Conservation (phyloP, 805 yeast genomes). For the Candida nitratophila region DNA sequence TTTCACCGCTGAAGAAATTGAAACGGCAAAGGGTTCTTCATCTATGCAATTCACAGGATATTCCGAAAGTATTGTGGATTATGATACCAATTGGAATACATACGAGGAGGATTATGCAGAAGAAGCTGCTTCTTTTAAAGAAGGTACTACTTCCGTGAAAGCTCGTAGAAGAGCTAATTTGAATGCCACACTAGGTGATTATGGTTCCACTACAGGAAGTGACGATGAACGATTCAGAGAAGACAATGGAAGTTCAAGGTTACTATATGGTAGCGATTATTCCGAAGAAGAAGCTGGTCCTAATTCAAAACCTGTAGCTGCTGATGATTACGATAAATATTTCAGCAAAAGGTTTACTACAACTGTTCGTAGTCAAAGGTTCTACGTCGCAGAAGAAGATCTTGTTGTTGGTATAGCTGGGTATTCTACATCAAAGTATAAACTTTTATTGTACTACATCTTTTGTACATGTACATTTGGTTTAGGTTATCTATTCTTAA, state of each 20-base stretch:
- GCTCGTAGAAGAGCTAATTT: not conserved
- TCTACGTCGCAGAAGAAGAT: constrained; percentile 93
- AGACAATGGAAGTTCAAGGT: not conserved
- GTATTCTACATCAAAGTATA: constrained; percentile 47
- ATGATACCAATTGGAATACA: constrained; percentile 69
- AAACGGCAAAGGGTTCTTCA: constrained; percentile 82
- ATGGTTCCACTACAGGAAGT: constrained; percentile 10
- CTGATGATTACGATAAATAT: constrained; percentile 33
- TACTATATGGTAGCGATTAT: constrained; percentile 4
- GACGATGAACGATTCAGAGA: constrained; percentile 14
- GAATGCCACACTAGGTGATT: constrained; percentile 1
- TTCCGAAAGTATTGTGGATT: constrained; percentile 42
- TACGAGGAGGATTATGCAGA: constrained; percentile 38
- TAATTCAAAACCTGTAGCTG: constrained; percentile 14
- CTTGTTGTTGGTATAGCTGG: constrained; percentile 93
- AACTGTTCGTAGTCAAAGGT: constrained; percentile 57
- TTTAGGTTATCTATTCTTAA: constrained; percentile 56
- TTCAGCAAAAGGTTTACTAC: constrained; percentile 32
- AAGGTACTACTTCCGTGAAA: not conserved
- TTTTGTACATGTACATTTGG: constrained; percentile 63
- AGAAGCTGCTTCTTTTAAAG: constrained; percentile 6
- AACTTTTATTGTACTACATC: constrained; percentile 40
- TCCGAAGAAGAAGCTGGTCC: constrained; percentile 13
- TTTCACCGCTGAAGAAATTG: constrained; percentile 78
- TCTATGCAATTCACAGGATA: constrained; percentile 48